Conservation (phyloP, 1,139 yeast genomes). For the Candida smagusa region DNA sequence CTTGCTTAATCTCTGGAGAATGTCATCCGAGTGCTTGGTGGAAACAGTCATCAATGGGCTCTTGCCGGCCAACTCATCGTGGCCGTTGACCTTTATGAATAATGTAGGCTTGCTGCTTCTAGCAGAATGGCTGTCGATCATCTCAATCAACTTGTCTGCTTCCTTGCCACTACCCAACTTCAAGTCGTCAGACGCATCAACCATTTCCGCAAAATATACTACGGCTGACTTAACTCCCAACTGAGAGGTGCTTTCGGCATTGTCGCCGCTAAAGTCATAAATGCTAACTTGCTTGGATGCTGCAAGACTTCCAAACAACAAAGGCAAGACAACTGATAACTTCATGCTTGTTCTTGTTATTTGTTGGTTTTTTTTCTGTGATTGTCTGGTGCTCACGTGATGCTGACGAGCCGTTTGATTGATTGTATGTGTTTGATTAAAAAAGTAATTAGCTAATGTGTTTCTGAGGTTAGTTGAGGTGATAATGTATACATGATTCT, state of each 20-base stretch:
- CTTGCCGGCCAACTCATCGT: conserved; percentile 25
- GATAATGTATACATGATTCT: too few species aligned
- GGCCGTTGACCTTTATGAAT: conserved; percentile 40
- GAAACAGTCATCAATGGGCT: conserved; percentile 19
- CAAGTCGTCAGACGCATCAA: conserved; percentile 34
- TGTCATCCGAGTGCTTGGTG: conserved; percentile 9
- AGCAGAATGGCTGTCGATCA: conserved; percentile 16
- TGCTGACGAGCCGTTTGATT: too few species aligned
- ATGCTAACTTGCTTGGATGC: conserved; percentile 11
- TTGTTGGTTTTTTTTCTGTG: conserved; percentile 3
- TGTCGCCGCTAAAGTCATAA: conserved; percentile 15
- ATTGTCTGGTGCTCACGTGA: background rate
- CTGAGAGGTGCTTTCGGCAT: background rate
- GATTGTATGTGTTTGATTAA: too few species aligned
- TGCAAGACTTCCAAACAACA: conserved; percentile 2
- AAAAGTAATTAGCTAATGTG: too few species aligned
- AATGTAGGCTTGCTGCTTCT: conserved; percentile 23
- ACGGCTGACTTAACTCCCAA: conserved; percentile 7
- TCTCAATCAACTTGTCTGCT: conserved; percentile 22
- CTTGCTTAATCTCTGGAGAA: conserved; percentile 18
- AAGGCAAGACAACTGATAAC: conserved; percentile 1
- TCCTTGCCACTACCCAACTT: conserved; percentile 23
- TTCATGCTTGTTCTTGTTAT: conserved; percentile 3
- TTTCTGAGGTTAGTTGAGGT: too few species aligned
- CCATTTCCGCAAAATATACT: conserved; percentile 39